These are phyloP conservation scores for Gossypium stocksii DNA, from an alignment of 345 rosid genomes.

Conservation along the genomic window DNA sequence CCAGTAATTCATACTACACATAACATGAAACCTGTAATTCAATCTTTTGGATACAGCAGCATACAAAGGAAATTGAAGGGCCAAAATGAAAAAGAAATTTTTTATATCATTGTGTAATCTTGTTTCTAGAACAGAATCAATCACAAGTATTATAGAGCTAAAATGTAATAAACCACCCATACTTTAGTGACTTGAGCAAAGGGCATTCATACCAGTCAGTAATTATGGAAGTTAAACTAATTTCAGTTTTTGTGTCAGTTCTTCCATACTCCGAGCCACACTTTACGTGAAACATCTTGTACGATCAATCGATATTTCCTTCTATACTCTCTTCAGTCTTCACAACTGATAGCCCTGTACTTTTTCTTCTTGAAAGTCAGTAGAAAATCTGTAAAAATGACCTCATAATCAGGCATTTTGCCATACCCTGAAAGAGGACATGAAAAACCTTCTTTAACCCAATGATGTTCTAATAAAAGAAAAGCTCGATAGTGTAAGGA, in stretches of 20 bases:
- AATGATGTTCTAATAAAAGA: background rate
- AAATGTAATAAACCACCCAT: conserved; percentile 2
- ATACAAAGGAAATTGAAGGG: background rate
- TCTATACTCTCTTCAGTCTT: background rate
- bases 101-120: background rate
- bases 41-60: background rate
- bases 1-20: background rate
- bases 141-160: conserved; percentile 5
- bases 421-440: conserved; percentile 62
- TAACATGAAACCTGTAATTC: background rate
- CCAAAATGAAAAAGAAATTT: background rate
- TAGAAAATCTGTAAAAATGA: conserved; percentile 76
- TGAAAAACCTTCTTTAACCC: background rate
- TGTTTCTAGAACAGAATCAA: background rate
- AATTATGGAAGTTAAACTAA: conserved; percentile 16
- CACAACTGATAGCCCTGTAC: conserved; percentile 22
- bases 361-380: conserved; percentile 41
- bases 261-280: conserved; percentile 15
- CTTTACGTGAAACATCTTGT: conserved; percentile 21
- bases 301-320: background rate
- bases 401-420: conserved; percentile 85
- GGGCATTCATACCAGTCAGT: conserved; percentile 1
- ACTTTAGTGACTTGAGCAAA: background rate
- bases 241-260: conserved; percentile 8
- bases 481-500: background rate